Evolutionary conservation across 352 stramenopile genomes (phyloP), one percentile per base, ranked within the genome.

Genomic region (Thraustochytrium striatum): DNA sequence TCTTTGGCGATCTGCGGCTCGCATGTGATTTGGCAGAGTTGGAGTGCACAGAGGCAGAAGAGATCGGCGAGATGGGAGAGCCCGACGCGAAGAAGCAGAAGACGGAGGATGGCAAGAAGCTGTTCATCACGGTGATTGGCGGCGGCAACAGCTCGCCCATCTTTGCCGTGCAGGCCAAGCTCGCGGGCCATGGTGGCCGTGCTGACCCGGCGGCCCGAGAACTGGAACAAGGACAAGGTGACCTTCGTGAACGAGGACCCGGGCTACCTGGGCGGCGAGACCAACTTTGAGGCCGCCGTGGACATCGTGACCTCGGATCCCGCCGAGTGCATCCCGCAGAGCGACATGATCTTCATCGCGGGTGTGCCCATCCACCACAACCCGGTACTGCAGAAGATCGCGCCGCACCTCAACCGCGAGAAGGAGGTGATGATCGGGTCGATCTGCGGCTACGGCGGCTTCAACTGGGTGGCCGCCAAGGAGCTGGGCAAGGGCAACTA

Each of bases 281-380:
- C 79, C 35, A 70, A 81, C 19, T 35, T 80, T 21, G 58, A 80
- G 55, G 70, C 53, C 38, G 58, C 79, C 57, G 36, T 80, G 36
- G 70, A 80, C 25, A 28, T 80, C 5, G 28, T 80, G 0, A 80
- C 70, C 3, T 65, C n/a, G 16, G 58, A 80, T 35, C 58, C 55
- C 16, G 70, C 55, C 16, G 70, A 79, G 28, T 80, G 70, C 70
- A 80, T 80, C 47, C 70, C 70, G 53, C 61, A 80, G 47, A 57
- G 32, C 16, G 70, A 80, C 36, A 44, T 80, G 28, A 80, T 80
- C 55, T 80, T 80, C 58, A 80, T 80, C 47, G 55, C 70, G 32
- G 70, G 70, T 32, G 19, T 80, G 11, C 70, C 70, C n/a, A 80
- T 80, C 47, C 70, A 80, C 58, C 58, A 80, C 36, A 80, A 80